These are phyloP conservation scores for Talaromyces sp. DNA, from an alignment of 2,329 filamentous ascomycete genomes.

Conservation along the genomic window DNA sequence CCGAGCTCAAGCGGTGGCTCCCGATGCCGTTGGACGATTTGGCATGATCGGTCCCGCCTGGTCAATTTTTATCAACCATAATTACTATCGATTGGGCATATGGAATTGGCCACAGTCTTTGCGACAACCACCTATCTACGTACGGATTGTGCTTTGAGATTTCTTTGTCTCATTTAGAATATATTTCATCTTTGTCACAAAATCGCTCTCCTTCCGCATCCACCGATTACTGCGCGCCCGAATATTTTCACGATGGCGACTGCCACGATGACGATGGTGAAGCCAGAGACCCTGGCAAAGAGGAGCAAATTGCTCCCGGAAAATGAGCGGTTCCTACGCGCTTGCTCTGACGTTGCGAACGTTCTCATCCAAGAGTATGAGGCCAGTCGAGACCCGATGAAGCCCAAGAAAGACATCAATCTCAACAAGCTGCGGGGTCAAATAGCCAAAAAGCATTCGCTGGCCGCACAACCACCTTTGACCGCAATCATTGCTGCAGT, in stretches of 20 bases:
- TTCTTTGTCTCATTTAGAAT: not conserved
- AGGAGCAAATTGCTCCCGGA: conserved; percentile 78
- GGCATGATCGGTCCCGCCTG: conserved; percentile 8
- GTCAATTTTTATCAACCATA: not conserved
- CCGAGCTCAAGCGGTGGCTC: conserved; percentile 15
- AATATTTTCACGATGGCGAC: conserved; percentile 56
- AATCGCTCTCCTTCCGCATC: not conserved
- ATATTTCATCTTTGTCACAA: not conserved
- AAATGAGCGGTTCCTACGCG: conserved; percentile 89
- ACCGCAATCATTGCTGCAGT: conserved; percentile 97
- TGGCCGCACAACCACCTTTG: conserved; percentile 82
- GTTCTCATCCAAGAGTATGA: conserved; percentile 94
- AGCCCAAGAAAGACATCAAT: conserved; percentile 81
- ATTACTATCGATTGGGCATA: not conserved
- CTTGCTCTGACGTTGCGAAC: conserved; percentile 93
- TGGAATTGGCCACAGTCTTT: not conserved
- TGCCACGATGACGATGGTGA: conserved; percentile 50
- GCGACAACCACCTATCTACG: not conserved
- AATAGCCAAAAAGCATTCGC: conserved; percentile 86
- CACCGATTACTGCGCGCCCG: not conserved
- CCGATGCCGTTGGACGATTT: not conserved
- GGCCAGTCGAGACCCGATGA: conserved; percentile 67
- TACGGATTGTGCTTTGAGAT: not conserved
- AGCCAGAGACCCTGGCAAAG: conserved; percentile 59
- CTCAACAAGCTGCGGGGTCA: conserved; percentile 83